Evolutionary conservation across 495 filamentous ascomycete species (phyloP), one percentile per base, ranked within the genome.

Genomic region (Choiromyces venosus): DNA sequence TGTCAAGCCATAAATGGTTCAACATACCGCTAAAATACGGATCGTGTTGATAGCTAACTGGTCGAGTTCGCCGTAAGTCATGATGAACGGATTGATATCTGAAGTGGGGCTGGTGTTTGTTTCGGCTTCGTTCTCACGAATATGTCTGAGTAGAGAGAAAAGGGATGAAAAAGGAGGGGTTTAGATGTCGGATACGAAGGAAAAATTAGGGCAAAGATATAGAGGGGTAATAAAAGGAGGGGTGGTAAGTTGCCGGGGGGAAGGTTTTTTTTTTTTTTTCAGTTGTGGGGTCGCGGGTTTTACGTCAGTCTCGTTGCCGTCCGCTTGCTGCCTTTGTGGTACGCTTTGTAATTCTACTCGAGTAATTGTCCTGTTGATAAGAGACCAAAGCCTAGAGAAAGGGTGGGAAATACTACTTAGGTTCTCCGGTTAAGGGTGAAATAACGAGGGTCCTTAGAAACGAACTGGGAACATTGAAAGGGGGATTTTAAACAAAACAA

Each of bases 21-120:
- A 81, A 88, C 92, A 83, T 91, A 99, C 95, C 78, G 95, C 94
- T 78, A 99, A 89, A 80, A 93, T 82, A 83, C 96, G 93, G 86
- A 98, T 98, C 82, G 94, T 96, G 91, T 98, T 98, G 85, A 99
- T 91, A 80, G 91, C 91, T 83, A 93, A 88, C 86, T 90, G 85
- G 83, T 99, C 95, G 80, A 88, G 81, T 80, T 99, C 90, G 79
- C 86, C 86, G 87, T 90, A 97, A 85, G 88, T 89, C 95, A 99
- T 99, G 85, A 86, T 96, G 76, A 67, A 66, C 52, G 52, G 33
- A 61, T 61, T 4, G 10, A 29, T 61, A 61, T 61, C 25, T 33
- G 52, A 33, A 2, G 4, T 33, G 33, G 33, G 9, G 33, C 10
- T 61, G 52, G 52, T 16, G 25, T 61, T 61, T 12, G 52, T 61